Conservation (phyloP, 768 basidiomycete genomes). For the Phylloporus sp. region DNA sequence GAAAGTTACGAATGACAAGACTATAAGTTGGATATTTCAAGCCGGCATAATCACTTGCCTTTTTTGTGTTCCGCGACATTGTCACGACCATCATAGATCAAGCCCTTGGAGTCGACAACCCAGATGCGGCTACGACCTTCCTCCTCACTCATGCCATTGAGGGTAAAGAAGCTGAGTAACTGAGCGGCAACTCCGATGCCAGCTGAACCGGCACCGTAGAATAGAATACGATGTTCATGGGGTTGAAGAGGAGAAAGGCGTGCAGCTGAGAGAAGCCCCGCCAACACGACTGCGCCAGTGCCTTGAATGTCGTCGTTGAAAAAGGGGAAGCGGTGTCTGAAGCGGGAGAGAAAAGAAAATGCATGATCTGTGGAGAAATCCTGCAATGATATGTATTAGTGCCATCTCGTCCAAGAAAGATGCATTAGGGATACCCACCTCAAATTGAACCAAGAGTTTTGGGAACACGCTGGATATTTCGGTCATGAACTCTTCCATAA, state of each 20-base stretch:
- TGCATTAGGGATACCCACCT: constrained; percentile 36
- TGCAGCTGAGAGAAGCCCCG: constrained; percentile 86
- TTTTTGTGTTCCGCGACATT: constrained; percentile 78
- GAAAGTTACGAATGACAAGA: neutral
- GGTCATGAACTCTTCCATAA: constrained; percentile 92
- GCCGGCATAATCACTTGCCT: constrained; percentile 40
- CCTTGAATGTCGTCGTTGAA: constrained; percentile 93
- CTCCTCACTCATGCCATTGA: constrained; percentile 69
- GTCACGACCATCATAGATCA: constrained; percentile 73
- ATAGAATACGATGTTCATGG: constrained; percentile 76
- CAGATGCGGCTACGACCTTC: constrained; percentile 76
- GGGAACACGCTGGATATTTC: constrained; percentile 75
- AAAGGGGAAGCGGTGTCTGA: constrained; percentile 67
- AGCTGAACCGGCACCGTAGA: constrained; percentile 89
- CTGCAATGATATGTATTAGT: constrained; percentile 30
- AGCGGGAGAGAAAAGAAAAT: constrained; percentile 76
- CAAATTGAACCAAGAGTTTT: constrained; percentile 80
- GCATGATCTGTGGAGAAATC: constrained; percentile 93
- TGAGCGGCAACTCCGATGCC: constrained; percentile 92
- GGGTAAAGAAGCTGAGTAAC: constrained; percentile 81
- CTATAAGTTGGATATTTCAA: neutral
- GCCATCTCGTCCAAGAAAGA: neutral
- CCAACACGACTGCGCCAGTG: constrained; percentile 88
- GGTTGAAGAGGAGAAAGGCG: constrained; percentile 63
- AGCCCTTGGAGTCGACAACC: constrained; percentile 82